A percentile compares a stretch with the other conserved stretches of the same genome.
phyloP scores from a whole-genome alignment of 352 stramenopile genomes.

The Globisporangium paddicum region DNA sequence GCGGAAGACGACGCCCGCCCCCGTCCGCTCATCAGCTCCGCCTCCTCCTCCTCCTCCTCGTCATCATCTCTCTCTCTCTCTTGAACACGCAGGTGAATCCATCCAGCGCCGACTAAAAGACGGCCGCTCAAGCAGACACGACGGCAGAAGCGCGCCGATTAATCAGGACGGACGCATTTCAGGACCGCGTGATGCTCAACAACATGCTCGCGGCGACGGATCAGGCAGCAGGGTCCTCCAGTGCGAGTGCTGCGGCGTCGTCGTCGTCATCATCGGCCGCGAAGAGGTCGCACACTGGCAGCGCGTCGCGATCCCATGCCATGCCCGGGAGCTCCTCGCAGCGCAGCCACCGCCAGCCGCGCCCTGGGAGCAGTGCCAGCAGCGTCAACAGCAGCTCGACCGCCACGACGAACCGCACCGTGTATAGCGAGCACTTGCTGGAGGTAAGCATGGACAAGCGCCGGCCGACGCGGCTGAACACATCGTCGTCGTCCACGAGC shows the following conservation, averaged over 20 bases:
- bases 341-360: not conserved
- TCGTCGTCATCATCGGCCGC: not conserved
- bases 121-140: too few relatives aligned
- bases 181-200: constrained; percentile 4
- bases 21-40: too few relatives aligned
- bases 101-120: too few relatives aligned
- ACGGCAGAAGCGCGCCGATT: too few relatives aligned
- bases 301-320: constrained; percentile 1
- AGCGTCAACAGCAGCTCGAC: constrained; percentile 16
- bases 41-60: too few relatives aligned
- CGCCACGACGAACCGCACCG: constrained; percentile 5
- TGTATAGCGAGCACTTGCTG: not conserved
- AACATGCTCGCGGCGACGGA: constrained; percentile 4
- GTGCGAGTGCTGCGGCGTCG: not conserved
- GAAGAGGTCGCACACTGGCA: constrained; percentile 2
- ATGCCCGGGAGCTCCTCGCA: constrained; percentile 3
- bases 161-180: not conserved
- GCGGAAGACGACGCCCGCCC: too few relatives aligned
- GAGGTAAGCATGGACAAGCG: constrained; percentile 5
- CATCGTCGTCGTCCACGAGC: constrained; percentile 1
- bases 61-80: too few relatives aligned
- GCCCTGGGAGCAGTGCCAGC: constrained; percentile 10
- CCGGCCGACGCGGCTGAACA: constrained; percentile 9
- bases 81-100: too few relatives aligned
- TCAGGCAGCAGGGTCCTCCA: not conserved